Base-by-base conservation (phyloP, 2,329 filamentous ascomycete species). In the Apiospora rasikravindrae region DNA sequence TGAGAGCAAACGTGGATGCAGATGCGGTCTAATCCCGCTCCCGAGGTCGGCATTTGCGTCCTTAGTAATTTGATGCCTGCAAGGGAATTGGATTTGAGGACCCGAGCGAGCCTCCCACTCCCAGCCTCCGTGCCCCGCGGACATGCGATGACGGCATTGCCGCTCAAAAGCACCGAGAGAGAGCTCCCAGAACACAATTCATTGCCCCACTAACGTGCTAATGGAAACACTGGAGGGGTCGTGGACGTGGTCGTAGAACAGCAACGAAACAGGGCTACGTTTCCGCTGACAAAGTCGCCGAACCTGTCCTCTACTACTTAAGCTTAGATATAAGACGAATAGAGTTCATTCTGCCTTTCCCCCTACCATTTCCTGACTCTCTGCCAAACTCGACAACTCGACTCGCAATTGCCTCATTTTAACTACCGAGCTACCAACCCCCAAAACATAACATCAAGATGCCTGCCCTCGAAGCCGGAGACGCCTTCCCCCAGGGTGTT, bases 401-500 rank as follows among this genome's bases (percentile, higher is more conserved):
- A 64, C 22, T 64, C 33, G 8, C 33, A 40, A 64, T 24, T 64
- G 33, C 22, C 57, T 64, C 57, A 40, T 5, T 11, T 1, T 8
- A 13, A 57, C 10, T 33, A 33, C 33, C 57, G 4, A 61, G 8
- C 22, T 37, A 61, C 53, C 16, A 40, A 26, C 22, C 13, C 37
- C 40, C 64, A n/a, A 42, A 33, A 29, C 42, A 19, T 47, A 68
- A 45, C 66, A 67, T 70, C 72, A 83, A 73, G 73, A 88, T 89
- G 87, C 79, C 92, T 85, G 88, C 88, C 82, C 89, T 96, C 83
- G 91, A 95, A 83, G 88, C 89, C 81, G 95, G 95, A 81, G 94
- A 97, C 83, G 86, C 87, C 82, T 96, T 98, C 88, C 95, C 95
- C 77, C 86, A 91, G 77, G 92, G 89, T 78, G 92, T 97, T 74